Conservation (phyloP, 2,329 filamentous ascomycete genomes). For the Penicillium digitatum region DNA sequence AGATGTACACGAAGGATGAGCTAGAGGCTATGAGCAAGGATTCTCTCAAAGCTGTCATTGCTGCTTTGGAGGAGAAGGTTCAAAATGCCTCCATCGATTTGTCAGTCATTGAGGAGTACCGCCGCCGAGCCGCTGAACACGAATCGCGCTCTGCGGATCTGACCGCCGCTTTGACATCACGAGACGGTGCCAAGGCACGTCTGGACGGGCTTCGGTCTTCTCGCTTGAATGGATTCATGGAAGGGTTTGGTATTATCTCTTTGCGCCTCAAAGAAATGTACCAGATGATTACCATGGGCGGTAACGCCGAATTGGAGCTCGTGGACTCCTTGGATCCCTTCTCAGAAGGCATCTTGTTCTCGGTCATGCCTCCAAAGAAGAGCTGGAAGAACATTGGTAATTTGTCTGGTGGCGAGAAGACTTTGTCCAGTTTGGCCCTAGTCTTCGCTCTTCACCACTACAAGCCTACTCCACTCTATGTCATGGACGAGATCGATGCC, state of each 20-base stretch:
- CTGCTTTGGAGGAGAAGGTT: slow-evolving; percentile 67
- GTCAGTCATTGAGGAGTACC: slow-evolving; percentile 82
- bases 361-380: slow-evolving; percentile 99
- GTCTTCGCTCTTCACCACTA: slow-evolving; percentile 99
- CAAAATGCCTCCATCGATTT: slow-evolving; percentile 85
- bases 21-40: slow-evolving; percentile 61
- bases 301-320: slow-evolving; percentile 93
- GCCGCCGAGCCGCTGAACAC: slow-evolving; percentile 78
- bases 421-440: slow-evolving; percentile 81
- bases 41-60: slow-evolving; percentile 61
- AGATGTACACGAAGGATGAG: slow-evolving; percentile 71
- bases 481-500: slow-evolving; percentile 99
- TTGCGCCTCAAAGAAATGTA: slow-evolving; percentile 98
- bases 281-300: slow-evolving; percentile 99
- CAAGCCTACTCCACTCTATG: slow-evolving; percentile 93
- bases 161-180: slow-evolving; percentile 67
- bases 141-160: slow-evolving; percentile 78
- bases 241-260: slow-evolving; percentile 91
- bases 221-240: slow-evolving; percentile 95
- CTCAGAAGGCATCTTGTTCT: slow-evolving; percentile 93
- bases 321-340: slow-evolving; percentile 96
- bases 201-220: slow-evolving; percentile 88
- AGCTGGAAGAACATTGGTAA: slow-evolving; percentile 99
- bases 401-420: slow-evolving; percentile 94
- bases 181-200: slow-evolving; percentile 84